Base-by-base conservation (phyloP, 192 early-diverging fungal genomes). In the Globomyces pollinis-pini region DNA sequence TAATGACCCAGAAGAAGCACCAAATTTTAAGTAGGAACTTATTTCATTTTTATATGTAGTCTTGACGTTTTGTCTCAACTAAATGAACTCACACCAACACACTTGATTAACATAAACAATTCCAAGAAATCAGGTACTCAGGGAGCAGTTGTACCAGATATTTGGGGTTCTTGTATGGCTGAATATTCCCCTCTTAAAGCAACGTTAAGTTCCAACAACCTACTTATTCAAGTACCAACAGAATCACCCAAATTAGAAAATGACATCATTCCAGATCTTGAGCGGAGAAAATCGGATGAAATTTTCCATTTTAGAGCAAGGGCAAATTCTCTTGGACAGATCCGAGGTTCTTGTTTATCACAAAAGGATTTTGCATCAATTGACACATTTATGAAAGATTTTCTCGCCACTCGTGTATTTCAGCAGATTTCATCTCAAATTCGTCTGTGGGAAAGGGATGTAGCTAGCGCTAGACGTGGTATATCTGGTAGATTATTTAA, bases 401-500 rank as follows among this genome's bases (percentile, higher is more conserved):
- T 49, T 28, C 11, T 44, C 15, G 16, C 45, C 6, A 55, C 15
- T 0, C 18, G 58, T 36, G 38, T 36, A 8, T 63, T 36, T 4
- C 12, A 20, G 5, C 16, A 54, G 13, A 44, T 59, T 30, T 50
- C 29, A 1, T 18, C 8, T 26, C 16, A 41, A 20, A 56, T 56
- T n/a, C 8, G 20, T 15, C 32, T 49, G 0, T 60, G 43, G 51
- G 52, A 57, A 56, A 21, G 34, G 30, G 35, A 75, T 74, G 88
- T 95, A 0, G 93, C 88, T 15, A 84, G 80, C 50, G 77, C 89
- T 29, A 76, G 94, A 44, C 77, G 92, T 53, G 93, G 93, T 1
- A 65, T 99, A 28, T 88, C 92, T 1, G 93, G 93, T 3, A 80
- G 93, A 2, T 73, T 99, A 35, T 90, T 93, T 54, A 88, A 83